Percentiles rank a stretch among this genome's conserved stretches.
Conservation (phyloP, 768 basidiomycete genomes). For the Glaciozyma antarctica region DNA sequence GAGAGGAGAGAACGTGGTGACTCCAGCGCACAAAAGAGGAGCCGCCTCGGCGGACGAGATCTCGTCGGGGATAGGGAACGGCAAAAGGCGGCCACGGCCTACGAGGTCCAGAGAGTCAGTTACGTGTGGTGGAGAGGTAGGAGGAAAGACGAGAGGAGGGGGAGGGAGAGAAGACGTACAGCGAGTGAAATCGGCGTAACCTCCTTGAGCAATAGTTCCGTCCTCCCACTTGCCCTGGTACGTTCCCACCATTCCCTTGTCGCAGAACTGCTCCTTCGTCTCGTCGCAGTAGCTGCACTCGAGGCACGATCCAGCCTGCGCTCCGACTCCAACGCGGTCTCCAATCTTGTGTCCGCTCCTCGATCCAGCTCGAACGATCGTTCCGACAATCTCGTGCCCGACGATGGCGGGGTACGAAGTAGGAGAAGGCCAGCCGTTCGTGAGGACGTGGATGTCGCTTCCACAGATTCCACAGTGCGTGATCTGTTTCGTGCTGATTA, state of each 20-base stretch:
- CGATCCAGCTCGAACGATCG: conserved; percentile 28
- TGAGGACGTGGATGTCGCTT: conserved; percentile 17
- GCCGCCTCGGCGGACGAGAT: conserved; percentile 38
- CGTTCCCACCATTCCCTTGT: conserved; percentile 9
- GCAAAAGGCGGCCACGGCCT: conserved; percentile 38
- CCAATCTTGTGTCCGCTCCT: conserved; percentile 35
- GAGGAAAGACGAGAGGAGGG: too few species aligned
- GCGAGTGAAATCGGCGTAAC: conserved; percentile 40
- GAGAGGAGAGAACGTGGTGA: conserved; percentile 41
- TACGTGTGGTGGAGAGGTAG: too few species aligned
- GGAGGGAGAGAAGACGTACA: background rate
- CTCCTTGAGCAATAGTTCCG: conserved; percentile 36
- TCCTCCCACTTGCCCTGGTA: conserved; percentile 27
- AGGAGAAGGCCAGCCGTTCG: conserved; percentile 23
- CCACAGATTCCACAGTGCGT: background rate
- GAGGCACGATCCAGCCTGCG: conserved; percentile 37
- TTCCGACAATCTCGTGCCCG: conserved; percentile 34
- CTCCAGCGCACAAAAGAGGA: conserved; percentile 41
- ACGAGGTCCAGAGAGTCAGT: background rate
- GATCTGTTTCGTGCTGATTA: background rate
- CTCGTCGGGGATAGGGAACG: conserved; percentile 40
- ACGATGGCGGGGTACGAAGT: conserved; percentile 24
- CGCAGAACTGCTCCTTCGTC: conserved; percentile 33
- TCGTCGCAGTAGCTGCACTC: conserved; percentile 32
- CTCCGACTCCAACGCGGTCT: conserved; percentile 43